Conservation (phyloP, 2,329 filamentous ascomycete genomes). For the Claviceps sp. region DNA sequence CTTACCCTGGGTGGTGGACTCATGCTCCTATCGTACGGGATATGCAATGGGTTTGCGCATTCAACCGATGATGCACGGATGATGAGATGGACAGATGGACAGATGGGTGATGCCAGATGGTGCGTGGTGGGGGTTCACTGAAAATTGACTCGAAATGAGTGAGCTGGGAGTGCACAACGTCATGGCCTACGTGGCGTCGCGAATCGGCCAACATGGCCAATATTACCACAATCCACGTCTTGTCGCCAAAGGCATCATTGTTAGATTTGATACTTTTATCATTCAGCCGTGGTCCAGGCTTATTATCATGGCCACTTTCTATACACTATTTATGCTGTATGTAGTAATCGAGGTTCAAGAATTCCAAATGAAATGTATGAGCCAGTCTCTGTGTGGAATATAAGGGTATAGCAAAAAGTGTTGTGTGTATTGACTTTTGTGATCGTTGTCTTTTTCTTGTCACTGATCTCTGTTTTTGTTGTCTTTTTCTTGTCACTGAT, state of each 20-base stretch:
- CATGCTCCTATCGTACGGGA: background rate
- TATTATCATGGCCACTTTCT: background rate
- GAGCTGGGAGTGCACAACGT: too few species aligned
- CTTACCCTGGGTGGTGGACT: constrained; percentile 3
- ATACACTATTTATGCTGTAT: background rate
- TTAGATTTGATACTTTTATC: background rate
- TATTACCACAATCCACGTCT: too few species aligned
- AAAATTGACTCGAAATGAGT: too few species aligned
- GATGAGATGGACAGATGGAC: background rate
- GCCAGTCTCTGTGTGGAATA: background rate
- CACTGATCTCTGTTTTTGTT: too few species aligned
- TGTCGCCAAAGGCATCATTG: background rate
- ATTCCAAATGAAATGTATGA: background rate
- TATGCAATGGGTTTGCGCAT: too few species aligned
- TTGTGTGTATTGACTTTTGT: too few species aligned
- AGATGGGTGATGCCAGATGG: background rate
- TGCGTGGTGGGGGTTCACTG: background rate
- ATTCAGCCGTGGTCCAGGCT: background rate
- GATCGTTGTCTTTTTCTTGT: too few species aligned
- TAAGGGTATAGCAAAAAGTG: too few species aligned
- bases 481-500: too few species aligned
- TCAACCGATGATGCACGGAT: background rate
- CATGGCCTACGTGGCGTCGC: too few species aligned
- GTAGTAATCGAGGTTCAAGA: background rate
- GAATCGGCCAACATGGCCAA: too few species aligned